Base-by-base conservation (phyloP, 106 monocot genomes). In the Vanilla planifolia region DNA sequence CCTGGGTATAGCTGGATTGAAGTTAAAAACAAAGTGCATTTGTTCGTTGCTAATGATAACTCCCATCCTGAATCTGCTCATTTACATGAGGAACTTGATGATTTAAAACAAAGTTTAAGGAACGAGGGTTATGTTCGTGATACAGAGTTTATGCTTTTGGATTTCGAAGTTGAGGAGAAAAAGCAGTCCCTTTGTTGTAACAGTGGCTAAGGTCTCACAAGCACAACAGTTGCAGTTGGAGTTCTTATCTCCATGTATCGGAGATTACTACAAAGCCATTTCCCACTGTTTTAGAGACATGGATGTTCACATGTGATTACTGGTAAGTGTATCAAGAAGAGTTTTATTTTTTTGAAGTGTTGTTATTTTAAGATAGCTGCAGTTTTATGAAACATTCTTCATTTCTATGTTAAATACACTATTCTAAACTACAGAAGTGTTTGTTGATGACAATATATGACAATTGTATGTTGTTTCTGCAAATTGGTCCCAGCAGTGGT, bases 1-100 rank as follows among this genome's bases (percentile, higher is more conserved):
- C 78, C 89, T 53, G 85, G 89, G 21, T 76, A 64, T 67, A 85
- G 89, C 57, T 82, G 77, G 81, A 68, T 82, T 56, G 81, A 73
- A 37, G 58, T 67, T 35, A 71, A 72, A 58, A 67, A 72, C 35
- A 74, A 79, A 48, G 41, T 64, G 52, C 74, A 79, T 58, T 61
- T 74, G 39, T 79, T 79, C 48, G 56, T 66, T 33, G 79, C 62
- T 11, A 67, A 70, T 70, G 79, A 79, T 40, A 52, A 40, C 10
- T 74, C 73, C 43, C 83, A 88, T 24, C 79, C 83, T 8, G 79
- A 74, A 34, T n/a, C 58, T 10, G 34, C 57, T 59, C 37, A 62
- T 19, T 74, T 88, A 10, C 71, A 79, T 59, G 40, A 61, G 26
- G 65, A 83, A 59, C 40, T 83, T 16, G 76, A 83, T 55, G 71